Evolutionary conservation across 1,284 basidiomycete species (phyloP).

Genomic region (Fistulinella cinereoalba): DNA sequence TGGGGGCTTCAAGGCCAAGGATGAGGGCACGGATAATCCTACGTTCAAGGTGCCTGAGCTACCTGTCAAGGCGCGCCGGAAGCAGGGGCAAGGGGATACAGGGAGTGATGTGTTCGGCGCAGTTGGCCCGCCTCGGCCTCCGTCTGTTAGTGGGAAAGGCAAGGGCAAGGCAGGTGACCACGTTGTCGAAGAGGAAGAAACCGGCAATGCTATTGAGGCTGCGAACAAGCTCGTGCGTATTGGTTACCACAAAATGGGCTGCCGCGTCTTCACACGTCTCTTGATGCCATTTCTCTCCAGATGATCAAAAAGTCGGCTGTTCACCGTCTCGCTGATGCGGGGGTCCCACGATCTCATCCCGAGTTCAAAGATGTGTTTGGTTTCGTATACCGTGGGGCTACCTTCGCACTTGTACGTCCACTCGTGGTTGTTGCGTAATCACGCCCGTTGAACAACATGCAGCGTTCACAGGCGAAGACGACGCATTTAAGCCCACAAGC

Average conservation of each 20-base stretch:
- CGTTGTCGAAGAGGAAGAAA: conserved; percentile 4
- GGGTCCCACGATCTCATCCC: conserved; percentile 52
- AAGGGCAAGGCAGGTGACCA: conserved; percentile 23
- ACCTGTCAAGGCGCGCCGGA: conserved; percentile 32
- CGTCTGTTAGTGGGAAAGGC: conserved; percentile 19
- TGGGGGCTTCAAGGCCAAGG: too few relatives aligned
- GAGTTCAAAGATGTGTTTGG: conserved; percentile 61
- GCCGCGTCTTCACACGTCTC: background rate
- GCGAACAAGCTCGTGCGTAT: conserved; percentile 42
- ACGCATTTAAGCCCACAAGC: conserved; percentile 28
- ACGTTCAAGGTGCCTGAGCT: conserved; percentile 57
- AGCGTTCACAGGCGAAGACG: conserved; percentile 42
- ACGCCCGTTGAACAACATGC: background rate
- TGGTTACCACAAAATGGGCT: too few relatives aligned
- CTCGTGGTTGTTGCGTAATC: background rate
- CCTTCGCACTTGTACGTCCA: conserved; percentile 52
- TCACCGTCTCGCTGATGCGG: conserved; percentile 38
- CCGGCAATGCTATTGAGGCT: conserved; percentile 34
- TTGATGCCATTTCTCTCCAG: conserved; percentile 29
- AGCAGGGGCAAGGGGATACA: conserved; percentile 19
- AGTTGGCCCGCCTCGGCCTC: conserved; percentile 23
- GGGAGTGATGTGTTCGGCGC: conserved; percentile 53
- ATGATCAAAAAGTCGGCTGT: conserved; percentile 44
- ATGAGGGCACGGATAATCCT: too few relatives aligned
- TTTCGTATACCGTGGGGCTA: conserved; percentile 51